Conservation (phyloP, 169 alveolate genomes). For the Plasmodium vivax region DNA sequence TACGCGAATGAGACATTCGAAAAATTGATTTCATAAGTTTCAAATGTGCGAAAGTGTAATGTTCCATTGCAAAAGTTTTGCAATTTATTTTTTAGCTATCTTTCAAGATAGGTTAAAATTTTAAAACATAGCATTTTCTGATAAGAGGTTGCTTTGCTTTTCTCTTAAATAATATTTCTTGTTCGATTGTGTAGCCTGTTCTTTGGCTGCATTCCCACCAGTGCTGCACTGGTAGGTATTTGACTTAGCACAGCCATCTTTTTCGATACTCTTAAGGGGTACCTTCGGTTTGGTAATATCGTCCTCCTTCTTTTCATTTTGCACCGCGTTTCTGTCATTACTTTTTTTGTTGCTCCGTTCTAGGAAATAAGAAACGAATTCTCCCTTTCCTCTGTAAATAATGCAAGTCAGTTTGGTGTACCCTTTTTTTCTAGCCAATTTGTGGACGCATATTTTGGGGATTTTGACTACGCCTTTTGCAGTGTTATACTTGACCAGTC, state of each 20-base stretch:
- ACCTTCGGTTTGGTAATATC: neutral
- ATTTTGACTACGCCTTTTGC: constrained; percentile 50
- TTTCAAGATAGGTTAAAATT: neutral
- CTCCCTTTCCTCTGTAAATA: constrained; percentile 70
- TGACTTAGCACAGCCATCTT: neutral
- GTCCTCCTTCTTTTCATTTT: constrained; percentile 9
- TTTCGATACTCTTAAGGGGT: neutral
- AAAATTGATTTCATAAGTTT: neutral
- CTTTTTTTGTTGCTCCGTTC: constrained; percentile 28
- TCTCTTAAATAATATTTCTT: constrained; percentile 49
- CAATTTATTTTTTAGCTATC: neutral
- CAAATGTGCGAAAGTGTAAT: neutral
- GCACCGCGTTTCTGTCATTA: constrained; percentile 6
- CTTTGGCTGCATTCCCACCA: neutral
- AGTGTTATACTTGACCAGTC: constrained; percentile 44
- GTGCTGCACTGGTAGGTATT: neutral
- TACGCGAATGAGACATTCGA: neutral
- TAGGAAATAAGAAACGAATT: constrained; percentile 58
- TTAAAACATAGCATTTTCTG: constrained; percentile 12
- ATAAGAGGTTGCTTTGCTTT: constrained; percentile 1
- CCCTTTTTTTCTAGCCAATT: constrained; percentile 67
- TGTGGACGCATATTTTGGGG: constrained; percentile 62
- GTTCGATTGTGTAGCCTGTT: neutral
- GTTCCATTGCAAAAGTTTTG: neutral
- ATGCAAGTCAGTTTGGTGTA: constrained; percentile 47